Conservation (phyloP, 2,329 filamentous ascomycete species). For the Drechmeria coniospora region DNA sequence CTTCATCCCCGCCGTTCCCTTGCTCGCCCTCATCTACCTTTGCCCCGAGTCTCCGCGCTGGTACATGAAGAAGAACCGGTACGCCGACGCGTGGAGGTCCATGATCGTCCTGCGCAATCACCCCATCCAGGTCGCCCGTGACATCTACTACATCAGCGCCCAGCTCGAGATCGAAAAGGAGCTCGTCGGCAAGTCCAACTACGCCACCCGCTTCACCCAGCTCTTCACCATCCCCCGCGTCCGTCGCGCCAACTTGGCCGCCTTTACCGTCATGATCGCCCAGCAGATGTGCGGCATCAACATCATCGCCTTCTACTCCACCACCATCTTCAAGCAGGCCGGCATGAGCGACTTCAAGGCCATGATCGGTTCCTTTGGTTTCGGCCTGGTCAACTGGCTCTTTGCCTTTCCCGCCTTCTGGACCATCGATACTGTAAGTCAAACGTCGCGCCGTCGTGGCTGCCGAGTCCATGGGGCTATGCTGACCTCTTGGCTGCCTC, state of each 20-base stretch:
- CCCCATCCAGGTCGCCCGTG: conserved; percentile 40
- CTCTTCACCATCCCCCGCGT: conserved; percentile 54
- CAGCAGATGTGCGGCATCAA: conserved; percentile 57
- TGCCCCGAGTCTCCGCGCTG: conserved; percentile 51
- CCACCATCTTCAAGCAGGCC: conserved; percentile 42
- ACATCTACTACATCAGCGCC: conserved; percentile 39
- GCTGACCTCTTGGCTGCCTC: not conserved
- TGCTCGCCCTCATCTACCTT: conserved; percentile 38
- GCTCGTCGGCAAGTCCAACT: conserved; percentile 20
- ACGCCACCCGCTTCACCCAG: conserved; percentile 37
- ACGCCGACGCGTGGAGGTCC: conserved; percentile 42
- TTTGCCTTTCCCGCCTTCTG: conserved; percentile 52
- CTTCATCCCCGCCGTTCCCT: conserved; percentile 40
- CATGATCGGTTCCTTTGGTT: conserved; percentile 30
- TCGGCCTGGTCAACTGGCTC: conserved; percentile 43
- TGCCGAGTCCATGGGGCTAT: not conserved
- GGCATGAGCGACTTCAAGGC: conserved; percentile 39
- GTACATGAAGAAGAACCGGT: conserved; percentile 49
- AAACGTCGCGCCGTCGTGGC: too few species aligned
- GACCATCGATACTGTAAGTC: conserved; percentile 43
- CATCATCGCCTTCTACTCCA: conserved; percentile 61
- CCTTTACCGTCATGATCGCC: conserved; percentile 66
- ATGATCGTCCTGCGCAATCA: conserved; percentile 35
- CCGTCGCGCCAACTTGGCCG: conserved; percentile 57
- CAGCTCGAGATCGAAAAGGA: conserved; percentile 26